A percentile compares a stretch with the other conserved stretches of the same genome.
These are phyloP conservation scores for Mycena polygramma DNA, from an alignment of 768 basidiomycete species.

Conservation along the genomic window DNA sequence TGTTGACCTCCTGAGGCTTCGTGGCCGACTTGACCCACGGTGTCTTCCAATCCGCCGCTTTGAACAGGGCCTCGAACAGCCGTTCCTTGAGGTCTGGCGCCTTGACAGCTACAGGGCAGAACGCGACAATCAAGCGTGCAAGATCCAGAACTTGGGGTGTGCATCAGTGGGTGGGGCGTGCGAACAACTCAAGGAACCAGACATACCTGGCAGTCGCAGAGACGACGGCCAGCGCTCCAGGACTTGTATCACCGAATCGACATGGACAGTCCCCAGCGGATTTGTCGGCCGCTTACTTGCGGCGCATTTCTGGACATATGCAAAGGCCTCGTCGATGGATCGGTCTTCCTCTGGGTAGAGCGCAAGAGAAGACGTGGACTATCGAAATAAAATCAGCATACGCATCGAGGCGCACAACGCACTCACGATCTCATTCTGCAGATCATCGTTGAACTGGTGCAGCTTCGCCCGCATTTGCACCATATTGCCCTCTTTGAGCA, in stretches of 20 bases:
- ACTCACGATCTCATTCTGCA: conserved; percentile 78
- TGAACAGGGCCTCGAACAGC: conserved; percentile 75
- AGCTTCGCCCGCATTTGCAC: conserved; percentile 85
- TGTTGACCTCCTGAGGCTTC: conserved; percentile 88
- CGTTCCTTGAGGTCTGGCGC: conserved; percentile 56
- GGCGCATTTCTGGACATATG: conserved; percentile 66
- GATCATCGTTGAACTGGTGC: conserved; percentile 77
- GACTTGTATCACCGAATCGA: conserved; percentile 73
- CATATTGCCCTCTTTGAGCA: conserved; percentile 89
- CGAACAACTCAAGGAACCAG: conserved; percentile 12
- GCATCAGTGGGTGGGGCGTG: conserved; percentile 10
- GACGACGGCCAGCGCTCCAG: conserved; percentile 81
- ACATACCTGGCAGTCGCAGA: conserved; percentile 78
- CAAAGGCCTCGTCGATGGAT: conserved; percentile 73
- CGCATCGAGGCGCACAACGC: not conserved
- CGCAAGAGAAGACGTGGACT: conserved; percentile 81
- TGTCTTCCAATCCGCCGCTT: conserved; percentile 74
- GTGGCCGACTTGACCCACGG: conserved; percentile 67
- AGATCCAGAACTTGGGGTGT: conserved; percentile 82
- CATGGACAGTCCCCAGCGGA: conserved; percentile 60
- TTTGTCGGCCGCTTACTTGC: conserved; percentile 50
- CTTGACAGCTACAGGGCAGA: conserved; percentile 66
- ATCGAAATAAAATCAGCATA: conserved; percentile 20
- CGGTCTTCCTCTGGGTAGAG: conserved; percentile 75
- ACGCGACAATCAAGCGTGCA: conserved; percentile 79